Percentiles rank a stretch among this genome's conserved stretches.
Conservation (phyloP, 768 basidiomycete genomes). For the Dioszegia hungarica region DNA sequence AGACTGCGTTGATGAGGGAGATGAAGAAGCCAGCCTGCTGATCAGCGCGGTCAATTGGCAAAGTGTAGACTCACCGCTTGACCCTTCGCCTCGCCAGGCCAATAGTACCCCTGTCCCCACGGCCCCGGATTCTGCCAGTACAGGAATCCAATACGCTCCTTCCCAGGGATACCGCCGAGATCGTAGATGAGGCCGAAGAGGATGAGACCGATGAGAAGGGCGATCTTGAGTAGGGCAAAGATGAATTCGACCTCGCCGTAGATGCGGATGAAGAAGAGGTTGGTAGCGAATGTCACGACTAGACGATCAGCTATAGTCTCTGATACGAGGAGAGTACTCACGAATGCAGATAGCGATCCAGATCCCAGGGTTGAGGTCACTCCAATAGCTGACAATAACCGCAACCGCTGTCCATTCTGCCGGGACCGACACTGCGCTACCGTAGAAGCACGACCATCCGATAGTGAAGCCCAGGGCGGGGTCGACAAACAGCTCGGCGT, state of each 20-base stretch:
- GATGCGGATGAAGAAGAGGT: conserved; percentile 40
- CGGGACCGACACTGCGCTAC: conserved; percentile 10
- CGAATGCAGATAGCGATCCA: conserved; percentile 20
- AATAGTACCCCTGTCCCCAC: conserved; percentile 5
- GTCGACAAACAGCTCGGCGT: conserved; percentile 21
- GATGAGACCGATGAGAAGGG: conserved; percentile 21
- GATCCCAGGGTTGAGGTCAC: conserved; percentile 20
- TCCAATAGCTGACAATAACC: conserved; percentile 19
- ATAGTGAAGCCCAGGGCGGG: conserved; percentile 25
- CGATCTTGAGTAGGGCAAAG: conserved; percentile 20
- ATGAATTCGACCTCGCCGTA: conserved; percentile 26
- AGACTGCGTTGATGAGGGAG: conserved; percentile 20
- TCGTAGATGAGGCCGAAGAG: conserved; percentile 17
- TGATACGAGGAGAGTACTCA: not conserved
- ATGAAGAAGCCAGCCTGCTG: conserved; percentile 13
- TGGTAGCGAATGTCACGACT: conserved; percentile 50
- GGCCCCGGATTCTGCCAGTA: conserved; percentile 13
- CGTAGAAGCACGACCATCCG: conserved; percentile 20
- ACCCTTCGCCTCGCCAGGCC: not conserved
- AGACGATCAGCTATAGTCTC: not conserved
- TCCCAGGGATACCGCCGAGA: conserved; percentile 8
- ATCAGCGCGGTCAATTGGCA: not conserved
- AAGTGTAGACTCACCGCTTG: not conserved
- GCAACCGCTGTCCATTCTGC: conserved; percentile 16
- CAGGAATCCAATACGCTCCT: conserved; percentile 6